Percentiles rank a stretch among this genome's conserved stretches.
Conservation (phyloP, 257 asterid genomes). For the Forsythia viridissima region DNA sequence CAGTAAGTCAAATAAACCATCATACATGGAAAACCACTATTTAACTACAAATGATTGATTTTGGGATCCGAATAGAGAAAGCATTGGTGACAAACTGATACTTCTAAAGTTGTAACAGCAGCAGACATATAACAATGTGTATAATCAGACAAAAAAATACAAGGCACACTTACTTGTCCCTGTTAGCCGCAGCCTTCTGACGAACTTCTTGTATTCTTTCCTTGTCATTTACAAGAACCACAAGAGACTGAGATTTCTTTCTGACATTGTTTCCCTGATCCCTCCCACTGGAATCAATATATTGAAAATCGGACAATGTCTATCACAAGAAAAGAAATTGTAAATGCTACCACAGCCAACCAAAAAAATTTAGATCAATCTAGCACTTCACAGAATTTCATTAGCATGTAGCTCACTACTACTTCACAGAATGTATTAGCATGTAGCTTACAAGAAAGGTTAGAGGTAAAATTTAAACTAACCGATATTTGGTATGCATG, state of each 20-base stretch:
- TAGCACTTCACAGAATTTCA: conserved; percentile 4
- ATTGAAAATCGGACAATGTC: conserved; percentile 95
- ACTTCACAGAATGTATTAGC: neutral
- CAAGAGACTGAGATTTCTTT: conserved; percentile 91
- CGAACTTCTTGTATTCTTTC: conserved; percentile 94
- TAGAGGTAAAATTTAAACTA: conserved; percentile 30
- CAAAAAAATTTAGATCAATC: neutral
- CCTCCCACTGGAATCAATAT: conserved; percentile 87
- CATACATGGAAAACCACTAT: neutral
- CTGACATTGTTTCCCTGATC: conserved; percentile 97
- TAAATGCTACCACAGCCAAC: conserved; percentile 16
- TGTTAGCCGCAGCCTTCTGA: conserved; percentile 84
- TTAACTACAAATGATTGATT: neutral
- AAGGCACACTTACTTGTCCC: conserved; percentile 73
- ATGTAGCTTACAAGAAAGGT: neutral
- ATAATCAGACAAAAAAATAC: conserved; percentile 13
- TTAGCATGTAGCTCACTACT: neutral
- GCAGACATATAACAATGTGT: conserved; percentile 9
- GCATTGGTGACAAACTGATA: neutral
- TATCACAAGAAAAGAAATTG: conserved; percentile 36
- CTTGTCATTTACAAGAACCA: conserved; percentile 90
- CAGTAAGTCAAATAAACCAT: neutral
- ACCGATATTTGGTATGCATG: conserved; percentile 97
- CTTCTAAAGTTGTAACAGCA: conserved; percentile 2
- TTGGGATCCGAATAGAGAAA: neutral